Evolutionary conservation across 306 rosid genomes (phyloP), one percentile per base, ranked within the genome.

Genomic region (Dryas octopetala): DNA sequence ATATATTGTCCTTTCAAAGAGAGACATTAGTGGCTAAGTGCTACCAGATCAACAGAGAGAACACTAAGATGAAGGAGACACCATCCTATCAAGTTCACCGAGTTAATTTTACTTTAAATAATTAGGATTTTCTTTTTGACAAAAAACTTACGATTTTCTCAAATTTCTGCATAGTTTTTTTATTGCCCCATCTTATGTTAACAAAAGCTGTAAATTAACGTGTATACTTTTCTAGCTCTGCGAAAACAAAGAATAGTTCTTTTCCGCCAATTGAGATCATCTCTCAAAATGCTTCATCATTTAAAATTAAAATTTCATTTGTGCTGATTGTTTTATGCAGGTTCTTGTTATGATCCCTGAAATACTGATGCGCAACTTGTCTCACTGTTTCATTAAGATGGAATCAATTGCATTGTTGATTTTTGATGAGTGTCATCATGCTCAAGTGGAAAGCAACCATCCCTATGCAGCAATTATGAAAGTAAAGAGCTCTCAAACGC

Each of bases 361-460:
- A 83, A 87, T 82, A 81, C 79, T 95, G 55, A 74, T 86, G 52
- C 91, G 76, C 63, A 82, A 75, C 83, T 87, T 95, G 77, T 78
- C 55, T 78, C 98, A 95, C 82, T 88, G 97, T 82, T 81, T 80
- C 66, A 87, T 95, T 81, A 90, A 66, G 85, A 95, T 90, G 97
- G 97, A 95, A 76, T 85, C 67, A 64, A 90, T 95, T 83, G 81
- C 88, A 16, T 90, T 95, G 74, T 79, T 95, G 84, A 91, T 95
- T 80, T 95, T 95, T 86, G 97, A 95, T 40, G 98, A 95, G 80
- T 95, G 98, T 40, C 98, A 95, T 86, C 98, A 95, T 61, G 98
- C 98, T 78, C 98, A 95, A 91, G 83, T 82, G 81, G 76, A 83
- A 84, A 90, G 97, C 87, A 82, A 70, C 80, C 98, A 95, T 86